Base-by-base conservation (phyloP, 306 rosid genomes). In the Herpetospermum pedunculosum region DNA sequence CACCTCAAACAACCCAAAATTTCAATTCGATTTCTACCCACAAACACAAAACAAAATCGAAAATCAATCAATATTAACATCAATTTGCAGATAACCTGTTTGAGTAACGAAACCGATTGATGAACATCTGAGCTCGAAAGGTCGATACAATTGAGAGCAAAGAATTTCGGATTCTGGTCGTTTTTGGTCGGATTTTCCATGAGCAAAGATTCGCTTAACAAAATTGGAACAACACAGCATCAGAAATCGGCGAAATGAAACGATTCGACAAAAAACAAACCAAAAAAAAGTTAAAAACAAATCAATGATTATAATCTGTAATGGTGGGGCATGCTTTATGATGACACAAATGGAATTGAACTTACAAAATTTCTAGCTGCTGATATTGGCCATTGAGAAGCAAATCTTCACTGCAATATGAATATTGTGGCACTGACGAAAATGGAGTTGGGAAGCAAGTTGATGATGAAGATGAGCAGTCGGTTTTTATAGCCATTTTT, bases 71-170 rank as follows among this genome's bases (percentile, higher is more conserved):
- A 3, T 30, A 12, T 8, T 10, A 18, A 34, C 18, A 52, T 32
- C 6, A 55, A 59, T 54, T 55, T 6, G 43, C 12, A 23, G 3
- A 3, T 35, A 77, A 92, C 98, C 96, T 92, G 96, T 82, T 88
- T 90, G 80, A 92, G 92, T 43, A 78, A 57, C 74, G 86, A 71
- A 16, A 92, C 91, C 60, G 95, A 87, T 70, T 76, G 91, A 75
- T 80, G 55, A 25, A 82, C 72, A 81, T 92, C 87, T 5, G 90
- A 77, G 63, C 80, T 82, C 6, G 88, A 90, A 65, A 90, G 91
- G 85, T 92, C 92, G 77, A 92, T 81, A 55, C 88, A 83, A 55
- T 88, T 90, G 81, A 92, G 92, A 28, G 81, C 76, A 15, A 90
- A 84, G 73, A 75, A 68, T 62, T 76, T 84, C 35, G 75, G 49